Percentiles rank a stretch among this genome's conserved stretches.
Evolutionary conservation across 768 basidiomycete genomes (phyloP).

Genomic region (Cytidiella melzeri): DNA sequence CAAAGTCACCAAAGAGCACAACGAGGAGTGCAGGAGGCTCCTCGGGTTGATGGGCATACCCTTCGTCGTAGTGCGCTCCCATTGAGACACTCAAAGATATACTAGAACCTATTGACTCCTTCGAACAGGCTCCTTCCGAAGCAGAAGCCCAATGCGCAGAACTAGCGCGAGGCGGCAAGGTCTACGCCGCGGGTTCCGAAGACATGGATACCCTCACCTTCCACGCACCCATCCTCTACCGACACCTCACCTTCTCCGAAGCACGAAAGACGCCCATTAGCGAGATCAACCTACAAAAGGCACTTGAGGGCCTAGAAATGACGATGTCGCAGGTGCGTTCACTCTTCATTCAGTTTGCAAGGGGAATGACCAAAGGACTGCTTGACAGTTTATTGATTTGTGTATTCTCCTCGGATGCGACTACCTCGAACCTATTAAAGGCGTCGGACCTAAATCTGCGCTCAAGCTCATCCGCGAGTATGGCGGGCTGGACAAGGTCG

Average conservation of each 20-base stretch:
- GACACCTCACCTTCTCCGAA: conserved; percentile 97
- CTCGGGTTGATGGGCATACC: conserved; percentile 96
- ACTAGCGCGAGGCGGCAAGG: conserved; percentile 94
- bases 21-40: conserved; percentile 87
- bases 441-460: conserved; percentile 92
- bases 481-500: conserved; percentile 61
- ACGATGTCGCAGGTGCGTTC: conserved; percentile 75
- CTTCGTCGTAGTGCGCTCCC: conserved; percentile 62
- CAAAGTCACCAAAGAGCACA: conserved; percentile 92
- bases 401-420: conserved; percentile 97
- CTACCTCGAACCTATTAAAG: conserved; percentile 98
- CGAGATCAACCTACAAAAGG: conserved; percentile 79
- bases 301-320: conserved; percentile 87
- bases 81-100: conserved; percentile 1
- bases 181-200: conserved; percentile 96
- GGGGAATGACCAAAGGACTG: background rate
- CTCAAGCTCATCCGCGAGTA: conserved; percentile 87
- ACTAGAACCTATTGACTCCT: background rate
- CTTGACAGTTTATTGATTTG: conserved; percentile 81
- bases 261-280: conserved; percentile 96
- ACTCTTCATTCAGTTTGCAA: background rate
- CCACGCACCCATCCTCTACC: conserved; percentile 82
- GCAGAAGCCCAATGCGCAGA: conserved; percentile 99
- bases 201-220: conserved; percentile 99
- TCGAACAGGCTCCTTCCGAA: conserved; percentile 95